phyloP scores from a whole-genome alignment of 805 yeast genomes.

The Yarrowia phangngaensis region DNA sequence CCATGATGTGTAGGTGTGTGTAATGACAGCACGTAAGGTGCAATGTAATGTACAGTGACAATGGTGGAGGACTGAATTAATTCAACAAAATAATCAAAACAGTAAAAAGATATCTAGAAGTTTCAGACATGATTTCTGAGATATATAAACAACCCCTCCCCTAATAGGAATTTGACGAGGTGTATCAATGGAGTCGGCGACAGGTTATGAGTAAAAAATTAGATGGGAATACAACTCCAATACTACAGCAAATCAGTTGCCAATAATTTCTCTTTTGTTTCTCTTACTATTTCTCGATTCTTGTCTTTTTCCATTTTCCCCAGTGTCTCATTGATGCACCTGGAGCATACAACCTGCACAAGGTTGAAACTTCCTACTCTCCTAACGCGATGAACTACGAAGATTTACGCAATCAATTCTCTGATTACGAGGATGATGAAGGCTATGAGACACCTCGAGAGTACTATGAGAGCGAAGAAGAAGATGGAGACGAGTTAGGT shows the following conservation, averaged over 20 bases:
- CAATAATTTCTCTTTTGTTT: no score
- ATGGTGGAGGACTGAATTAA: background rate
- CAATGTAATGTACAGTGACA: no score
- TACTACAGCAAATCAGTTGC: slow-evolving; percentile 1
- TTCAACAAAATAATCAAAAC: background rate
- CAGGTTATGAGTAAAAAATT: slow-evolving; percentile 1
- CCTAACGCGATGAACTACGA: slow-evolving; percentile 9
- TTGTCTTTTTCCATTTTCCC: no score
- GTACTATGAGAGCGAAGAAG: slow-evolving; percentile 6
- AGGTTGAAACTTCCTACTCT: no score
- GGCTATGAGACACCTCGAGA: slow-evolving; percentile 9
- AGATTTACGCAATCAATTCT: slow-evolving; percentile 18
- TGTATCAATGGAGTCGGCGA: no score
- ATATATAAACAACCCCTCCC: no score
- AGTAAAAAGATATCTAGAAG: no score
- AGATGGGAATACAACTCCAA: background rate
- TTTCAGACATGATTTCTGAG: no score
- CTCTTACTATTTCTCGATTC: no score
- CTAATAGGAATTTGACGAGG: no score
- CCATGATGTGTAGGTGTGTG: slow-evolving; percentile 3
- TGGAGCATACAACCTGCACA: no score
- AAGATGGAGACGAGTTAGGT: slow-evolving; percentile 8
- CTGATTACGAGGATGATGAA: slow-evolving; percentile 24
- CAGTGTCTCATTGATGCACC: no score
- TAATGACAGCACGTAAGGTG: background rate